Evolutionary conservation across 495 filamentous ascomycete species (phyloP).

Genomic region (Amphirosellinia nigrospora): DNA sequence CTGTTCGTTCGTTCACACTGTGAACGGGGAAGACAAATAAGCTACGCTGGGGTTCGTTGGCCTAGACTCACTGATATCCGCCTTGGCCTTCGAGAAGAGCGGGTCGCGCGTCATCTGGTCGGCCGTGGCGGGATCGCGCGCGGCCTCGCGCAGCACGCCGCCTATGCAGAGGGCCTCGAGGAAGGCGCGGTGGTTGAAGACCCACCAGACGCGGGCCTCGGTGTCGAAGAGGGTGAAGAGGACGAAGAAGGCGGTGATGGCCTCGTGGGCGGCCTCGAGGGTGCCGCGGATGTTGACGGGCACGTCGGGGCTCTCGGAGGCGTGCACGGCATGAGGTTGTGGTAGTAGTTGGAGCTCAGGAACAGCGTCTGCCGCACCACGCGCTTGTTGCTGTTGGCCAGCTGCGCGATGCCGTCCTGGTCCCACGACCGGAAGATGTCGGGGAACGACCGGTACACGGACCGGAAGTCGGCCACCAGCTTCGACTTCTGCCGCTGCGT

Average conservation of each 20-base stretch:
- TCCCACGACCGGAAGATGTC: conserved; percentile 67
- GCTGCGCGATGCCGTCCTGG: conserved; percentile 53
- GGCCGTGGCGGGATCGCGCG: conserved; percentile 40
- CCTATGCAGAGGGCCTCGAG: conserved; percentile 66
- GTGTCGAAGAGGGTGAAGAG: conserved; percentile 65
- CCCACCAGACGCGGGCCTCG: conserved; percentile 78
- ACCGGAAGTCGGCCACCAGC: conserved; percentile 65
- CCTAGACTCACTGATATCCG: conserved; percentile 60
- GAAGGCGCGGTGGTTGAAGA: conserved; percentile 76
- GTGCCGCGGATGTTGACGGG: conserved; percentile 68
- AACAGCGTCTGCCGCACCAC: conserved; percentile 71
- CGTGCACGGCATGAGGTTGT: conserved; percentile 73
- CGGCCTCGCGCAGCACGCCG: conserved; percentile 50
- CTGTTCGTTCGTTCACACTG: background rate
- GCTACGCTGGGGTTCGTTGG: too few relatives aligned
- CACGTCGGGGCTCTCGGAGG: conserved; percentile 62
- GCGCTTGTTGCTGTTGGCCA: conserved; percentile 60
- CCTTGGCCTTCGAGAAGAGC: conserved; percentile 59
- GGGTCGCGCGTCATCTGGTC: conserved; percentile 54
- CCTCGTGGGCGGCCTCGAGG: conserved; percentile 72
- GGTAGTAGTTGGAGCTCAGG: conserved; percentile 72
- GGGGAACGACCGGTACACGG: conserved; percentile 68
- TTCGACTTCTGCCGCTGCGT: conserved; percentile 64
- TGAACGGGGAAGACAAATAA: background rate
- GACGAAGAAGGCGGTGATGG: conserved; percentile 68